Evolutionary conservation across 2,329 filamentous ascomycete genomes (phyloP).

Genomic region (Macrophomina phaseolina): DNA sequence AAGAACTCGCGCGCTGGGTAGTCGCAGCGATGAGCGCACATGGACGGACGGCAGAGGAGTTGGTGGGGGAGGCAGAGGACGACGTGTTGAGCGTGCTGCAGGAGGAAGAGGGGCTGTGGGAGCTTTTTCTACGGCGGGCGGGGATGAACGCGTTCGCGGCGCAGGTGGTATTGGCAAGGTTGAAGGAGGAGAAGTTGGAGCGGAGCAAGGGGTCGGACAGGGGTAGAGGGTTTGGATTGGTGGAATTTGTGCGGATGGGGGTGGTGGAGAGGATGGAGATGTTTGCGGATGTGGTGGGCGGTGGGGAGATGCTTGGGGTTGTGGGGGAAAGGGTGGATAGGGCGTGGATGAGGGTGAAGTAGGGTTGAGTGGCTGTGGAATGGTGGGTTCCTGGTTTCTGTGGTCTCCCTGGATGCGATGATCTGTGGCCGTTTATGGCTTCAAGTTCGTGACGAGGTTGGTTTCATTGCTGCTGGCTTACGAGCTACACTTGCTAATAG

Average conservation of each 20-base stretch:
- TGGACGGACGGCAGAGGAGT: constrained; percentile 36
- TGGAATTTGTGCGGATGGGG: constrained; percentile 64
- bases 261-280: constrained; percentile 53
- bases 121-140: constrained; percentile 67
- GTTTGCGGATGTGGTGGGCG: constrained; percentile 63
- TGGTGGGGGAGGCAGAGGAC: constrained; percentile 14
- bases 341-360: constrained; percentile 45
- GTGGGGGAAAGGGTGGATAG: constrained; percentile 60
- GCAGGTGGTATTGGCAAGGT: constrained; percentile 63
- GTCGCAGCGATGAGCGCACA: constrained; percentile 42
- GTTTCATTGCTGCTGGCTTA: too few relatives aligned
- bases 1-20: constrained; percentile 43
- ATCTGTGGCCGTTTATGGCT: too few relatives aligned
- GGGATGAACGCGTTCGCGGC: constrained; percentile 77
- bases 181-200: constrained; percentile 40
- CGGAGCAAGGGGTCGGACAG: neutral
- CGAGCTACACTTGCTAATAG: too few relatives aligned
- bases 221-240: constrained; percentile 49
- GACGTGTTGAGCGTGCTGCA: constrained; percentile 28
- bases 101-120: constrained; percentile 68
- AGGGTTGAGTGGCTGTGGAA: neutral
- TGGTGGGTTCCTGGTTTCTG: too few relatives aligned
- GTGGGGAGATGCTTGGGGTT: constrained; percentile 58
- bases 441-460: too few relatives aligned
- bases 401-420: too few relatives aligned